These are phyloP conservation scores for Aciculoconidium aculeatum DNA, from an alignment of 805 yeast species.

Conservation along the genomic window DNA sequence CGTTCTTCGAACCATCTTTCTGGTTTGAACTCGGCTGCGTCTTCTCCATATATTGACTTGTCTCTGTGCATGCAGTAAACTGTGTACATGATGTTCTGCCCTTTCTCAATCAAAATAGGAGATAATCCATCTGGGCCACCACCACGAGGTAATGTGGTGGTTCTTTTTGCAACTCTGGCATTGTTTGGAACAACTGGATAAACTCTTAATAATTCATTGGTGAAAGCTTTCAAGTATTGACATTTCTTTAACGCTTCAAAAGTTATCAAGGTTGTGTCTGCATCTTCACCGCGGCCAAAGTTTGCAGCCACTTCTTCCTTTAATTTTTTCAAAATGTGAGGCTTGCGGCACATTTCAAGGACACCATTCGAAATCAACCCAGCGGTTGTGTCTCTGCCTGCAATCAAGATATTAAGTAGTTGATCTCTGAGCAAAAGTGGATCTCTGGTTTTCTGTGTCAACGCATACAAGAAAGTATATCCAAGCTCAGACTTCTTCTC, in stretches of 20 bases:
- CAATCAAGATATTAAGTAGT: slow-evolving; percentile 43
- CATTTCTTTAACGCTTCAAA: slow-evolving; percentile 43
- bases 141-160: slow-evolving; percentile 46
- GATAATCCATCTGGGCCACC: slow-evolving; percentile 31
- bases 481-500: slow-evolving; percentile 25
- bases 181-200: slow-evolving; percentile 48
- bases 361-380: slow-evolving; percentile 39
- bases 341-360: slow-evolving; percentile 38
- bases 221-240: slow-evolving; percentile 39
- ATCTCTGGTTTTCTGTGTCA: slow-evolving; percentile 42
- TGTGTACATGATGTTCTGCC: slow-evolving; percentile 13
- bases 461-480: slow-evolving; percentile 41
- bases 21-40: slow-evolving; percentile 40
- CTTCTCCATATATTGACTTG: slow-evolving; percentile 36
- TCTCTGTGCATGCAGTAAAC: slow-evolving; percentile 19
- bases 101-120: slow-evolving; percentile 16
- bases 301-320: slow-evolving; percentile 26
- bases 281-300: slow-evolving; percentile 26
- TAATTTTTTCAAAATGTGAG: slow-evolving; percentile 28
- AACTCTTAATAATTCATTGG: slow-evolving; percentile 43
- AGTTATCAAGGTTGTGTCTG: slow-evolving; percentile 28
- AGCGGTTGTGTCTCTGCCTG: slow-evolving; percentile 53
- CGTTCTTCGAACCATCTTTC: slow-evolving; percentile 41
- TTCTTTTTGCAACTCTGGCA: slow-evolving; percentile 37
- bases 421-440: slow-evolving; percentile 44